Base-by-base conservation (phyloP, 495 filamentous ascomycete species). In the Penicillium tannophilum region DNA sequence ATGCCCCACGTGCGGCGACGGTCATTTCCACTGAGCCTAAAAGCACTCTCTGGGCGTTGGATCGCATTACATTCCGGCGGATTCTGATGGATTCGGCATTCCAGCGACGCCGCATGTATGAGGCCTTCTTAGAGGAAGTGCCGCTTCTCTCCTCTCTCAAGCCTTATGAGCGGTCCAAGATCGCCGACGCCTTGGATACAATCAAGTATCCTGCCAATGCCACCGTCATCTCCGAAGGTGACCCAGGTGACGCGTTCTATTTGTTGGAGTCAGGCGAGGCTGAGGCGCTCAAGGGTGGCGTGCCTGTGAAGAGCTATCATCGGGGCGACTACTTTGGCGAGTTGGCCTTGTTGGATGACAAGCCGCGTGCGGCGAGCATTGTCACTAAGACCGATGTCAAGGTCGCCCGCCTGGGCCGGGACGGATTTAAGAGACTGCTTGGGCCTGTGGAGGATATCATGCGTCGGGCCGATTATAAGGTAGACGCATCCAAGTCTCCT, bases 61-160 rank as follows among this genome's bases (percentile, higher is more conserved):
- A 98, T 70, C 91, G 94, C 33, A 83, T 98, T 49, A 98, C 94
- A 6, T 98, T 98, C 84, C 91, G 94, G 50, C 91, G 94, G 31
- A 98, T 98, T 64, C 80, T 98, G 54, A 97, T 98, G 95, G 94
- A 98, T 76, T 93, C 90, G 49, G 95, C 94, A 17, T 98, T 97
- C 76, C 90, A 93, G 68, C 90, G 93, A 31, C 87, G 94, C 58
- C 89, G 92, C 62, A 92, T 98, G 86, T 98, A 98, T 71, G 94
- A 98, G 71, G 88, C 86, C 65, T 98, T 98, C 79, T 82, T 98
- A n/a, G 92, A 96, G 69, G 93, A 97, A 75, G 93, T 98, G 6
- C 89, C 90, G 0, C 81, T 98, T n/a, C 84, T 98, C 11, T 84
- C 87, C 12, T 87, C 82, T 26, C 84, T 98, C 44, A 93, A 92